Evolutionary conservation across 176 grass and related monocot genomes (phyloP).

Genomic region (Aegilops sharonensis): DNA sequence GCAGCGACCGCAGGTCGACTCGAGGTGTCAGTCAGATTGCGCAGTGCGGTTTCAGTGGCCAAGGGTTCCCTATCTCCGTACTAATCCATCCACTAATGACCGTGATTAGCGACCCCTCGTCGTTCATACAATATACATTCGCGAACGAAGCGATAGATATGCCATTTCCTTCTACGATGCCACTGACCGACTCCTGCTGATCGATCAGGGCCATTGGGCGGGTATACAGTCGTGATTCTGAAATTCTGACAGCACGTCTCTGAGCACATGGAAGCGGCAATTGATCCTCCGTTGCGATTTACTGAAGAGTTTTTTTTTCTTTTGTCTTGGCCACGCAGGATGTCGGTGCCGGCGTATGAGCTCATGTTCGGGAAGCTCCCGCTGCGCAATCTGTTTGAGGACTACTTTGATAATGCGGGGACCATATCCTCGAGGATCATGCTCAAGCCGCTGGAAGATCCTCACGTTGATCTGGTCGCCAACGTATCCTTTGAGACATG

Average conservation of each 20-base stretch:
- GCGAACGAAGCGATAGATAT: background rate
- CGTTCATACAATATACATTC: too few relatives aligned
- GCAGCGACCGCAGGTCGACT: too few relatives aligned
- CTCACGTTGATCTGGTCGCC: background rate
- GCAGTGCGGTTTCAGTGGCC: background rate
- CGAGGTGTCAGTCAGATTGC: background rate
- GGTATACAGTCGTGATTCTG: background rate
- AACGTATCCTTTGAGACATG: conserved; percentile 60
- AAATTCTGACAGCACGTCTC: background rate
- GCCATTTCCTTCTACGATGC: background rate
- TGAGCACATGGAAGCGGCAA: background rate
- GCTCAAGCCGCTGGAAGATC: conserved; percentile 40
- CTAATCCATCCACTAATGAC: background rate
- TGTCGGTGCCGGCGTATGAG: conserved; percentile 80
- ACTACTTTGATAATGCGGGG: conserved; percentile 81
- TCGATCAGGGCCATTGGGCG: background rate
- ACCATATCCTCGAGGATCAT: conserved; percentile 63
- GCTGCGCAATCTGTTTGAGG: conserved; percentile 64
- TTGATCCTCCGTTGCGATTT: background rate
- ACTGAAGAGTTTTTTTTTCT: background rate
- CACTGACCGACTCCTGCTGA: background rate
- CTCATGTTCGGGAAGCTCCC: conserved; percentile 88
- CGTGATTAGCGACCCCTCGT: background rate
- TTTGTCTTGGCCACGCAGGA: conserved; percentile 40
- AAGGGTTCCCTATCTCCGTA: background rate